These are phyloP conservation scores for Mrakia hoshinonis DNA, from an alignment of 768 basidiomycete genomes.

Conservation along the genomic window DNA sequence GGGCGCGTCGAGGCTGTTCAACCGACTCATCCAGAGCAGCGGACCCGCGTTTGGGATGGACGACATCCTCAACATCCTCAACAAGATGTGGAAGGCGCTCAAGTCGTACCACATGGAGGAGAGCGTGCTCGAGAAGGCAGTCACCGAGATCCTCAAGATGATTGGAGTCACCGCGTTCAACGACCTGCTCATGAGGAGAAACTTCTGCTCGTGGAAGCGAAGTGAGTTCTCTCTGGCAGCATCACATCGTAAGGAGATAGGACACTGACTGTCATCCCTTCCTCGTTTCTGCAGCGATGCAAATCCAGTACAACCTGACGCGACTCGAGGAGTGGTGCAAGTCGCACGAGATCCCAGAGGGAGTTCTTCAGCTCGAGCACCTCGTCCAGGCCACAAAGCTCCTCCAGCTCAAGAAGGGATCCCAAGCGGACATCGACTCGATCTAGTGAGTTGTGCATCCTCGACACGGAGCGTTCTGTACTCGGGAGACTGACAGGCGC, in stretches of 20 bases:
- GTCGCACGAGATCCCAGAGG: constrained; percentile 99
- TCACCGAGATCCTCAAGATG: constrained; percentile 87
- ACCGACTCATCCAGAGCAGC: constrained; percentile 62
- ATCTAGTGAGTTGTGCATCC: constrained; percentile 52
- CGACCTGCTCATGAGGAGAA: constrained; percentile 93
- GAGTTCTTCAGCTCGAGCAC: constrained; percentile 92
- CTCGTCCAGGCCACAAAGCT: constrained; percentile 99
- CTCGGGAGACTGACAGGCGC: not conserved
- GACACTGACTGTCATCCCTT: not conserved
- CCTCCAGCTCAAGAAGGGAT: constrained; percentile 94
- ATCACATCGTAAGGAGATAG: not conserved
- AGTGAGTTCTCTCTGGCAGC: constrained; percentile 49
- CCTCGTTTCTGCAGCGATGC: constrained; percentile 64
- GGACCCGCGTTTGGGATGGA: constrained; percentile 96
- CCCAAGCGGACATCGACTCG: constrained; percentile 91
- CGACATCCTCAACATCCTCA: constrained; percentile 88
- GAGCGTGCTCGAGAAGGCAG: constrained; percentile 80
- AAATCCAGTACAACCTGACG: constrained; percentile 99
- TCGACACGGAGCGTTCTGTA: not conserved
- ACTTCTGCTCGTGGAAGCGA: constrained; percentile 99
- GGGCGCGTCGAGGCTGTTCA: constrained; percentile 85
- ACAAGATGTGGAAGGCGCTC: constrained; percentile 95
- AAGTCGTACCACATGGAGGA: constrained; percentile 99
- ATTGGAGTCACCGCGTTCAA: constrained; percentile 97
- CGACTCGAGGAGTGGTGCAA: constrained; percentile 54